phyloP scores from a whole-genome alignment of 306 rosid genomes.

The Inga oerstediana region DNA sequence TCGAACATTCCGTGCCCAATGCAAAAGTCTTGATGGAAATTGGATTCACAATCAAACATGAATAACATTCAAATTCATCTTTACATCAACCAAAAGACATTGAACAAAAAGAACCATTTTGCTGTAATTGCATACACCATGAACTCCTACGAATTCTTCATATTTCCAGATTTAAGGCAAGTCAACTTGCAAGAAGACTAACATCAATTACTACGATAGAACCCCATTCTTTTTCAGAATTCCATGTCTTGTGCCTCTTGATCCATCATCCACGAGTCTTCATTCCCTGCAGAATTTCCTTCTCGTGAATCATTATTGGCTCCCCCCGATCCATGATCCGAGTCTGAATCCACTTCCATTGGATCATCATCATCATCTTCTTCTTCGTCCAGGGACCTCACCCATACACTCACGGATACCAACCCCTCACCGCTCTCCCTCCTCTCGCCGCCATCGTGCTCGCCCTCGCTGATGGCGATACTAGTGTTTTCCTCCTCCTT shows the following conservation, averaged over 20 bases:
- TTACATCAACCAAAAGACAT: not conserved
- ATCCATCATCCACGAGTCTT: conserved; percentile 6
- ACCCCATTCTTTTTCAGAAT: not conserved
- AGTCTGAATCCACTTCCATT: conserved; percentile 24
- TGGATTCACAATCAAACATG: not conserved
- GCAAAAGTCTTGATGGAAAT: not conserved
- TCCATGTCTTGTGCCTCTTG: conserved; percentile 1
- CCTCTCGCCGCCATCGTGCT: not conserved
- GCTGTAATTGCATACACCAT: not conserved
- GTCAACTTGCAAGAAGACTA: not conserved
- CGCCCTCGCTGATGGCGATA: not conserved
- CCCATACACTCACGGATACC: conserved; percentile 28
- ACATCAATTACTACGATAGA: not conserved
- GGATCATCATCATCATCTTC: not conserved
- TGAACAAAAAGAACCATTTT: not conserved
- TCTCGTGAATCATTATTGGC: not conserved
- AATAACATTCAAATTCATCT: not conserved
- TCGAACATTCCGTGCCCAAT: not conserved
- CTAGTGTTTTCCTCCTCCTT: conserved; percentile 14
- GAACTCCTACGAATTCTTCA: not conserved
- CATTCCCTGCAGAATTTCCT: not conserved
- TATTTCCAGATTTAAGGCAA: not conserved
- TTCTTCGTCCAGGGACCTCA: not conserved
- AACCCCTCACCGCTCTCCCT: conserved; percentile 15
- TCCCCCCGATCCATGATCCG: not conserved